These are phyloP conservation scores for Lyophyllum semitale DNA, from an alignment of 768 basidiomycete species.

Conservation along the genomic window DNA sequence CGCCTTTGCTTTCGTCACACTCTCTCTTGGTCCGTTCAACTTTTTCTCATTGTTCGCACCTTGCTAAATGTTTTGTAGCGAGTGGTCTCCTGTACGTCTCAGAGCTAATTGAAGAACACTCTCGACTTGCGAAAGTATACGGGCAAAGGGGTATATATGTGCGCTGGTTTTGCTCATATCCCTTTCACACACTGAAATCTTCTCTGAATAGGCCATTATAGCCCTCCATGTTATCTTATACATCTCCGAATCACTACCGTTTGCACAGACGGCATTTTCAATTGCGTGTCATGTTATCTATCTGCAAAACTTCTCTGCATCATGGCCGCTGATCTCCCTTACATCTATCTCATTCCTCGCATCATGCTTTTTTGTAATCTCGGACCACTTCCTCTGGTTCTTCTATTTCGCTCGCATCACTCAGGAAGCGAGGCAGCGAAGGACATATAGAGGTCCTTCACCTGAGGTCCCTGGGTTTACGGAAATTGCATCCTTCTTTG, in stretches of 20 bases:
- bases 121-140: constrained; percentile 74
- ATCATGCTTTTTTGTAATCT: constrained; percentile 83
- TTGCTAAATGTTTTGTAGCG: constrained; percentile 47
- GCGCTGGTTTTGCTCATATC: constrained; percentile 30
- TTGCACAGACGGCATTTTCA: constrained; percentile 75
- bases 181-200: neutral
- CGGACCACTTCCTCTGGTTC: constrained; percentile 96
- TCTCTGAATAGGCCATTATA: constrained; percentile 66
- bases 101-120: constrained; percentile 94
- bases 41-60: neutral
- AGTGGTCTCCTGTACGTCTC: constrained; percentile 93
- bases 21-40: constrained; percentile 73
- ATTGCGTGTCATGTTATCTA: constrained; percentile 85
- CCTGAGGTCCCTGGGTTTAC: constrained; percentile 51
- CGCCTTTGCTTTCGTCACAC: constrained; percentile 87
- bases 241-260: constrained; percentile 79
- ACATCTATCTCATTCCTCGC: constrained; percentile 81
- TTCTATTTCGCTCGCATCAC: constrained; percentile 84
- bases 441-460: constrained; percentile 44
- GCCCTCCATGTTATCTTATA: constrained; percentile 75
- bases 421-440: constrained; percentile 59
- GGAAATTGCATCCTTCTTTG: constrained; percentile 85
- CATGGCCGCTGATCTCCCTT: constrained; percentile 94
- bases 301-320: constrained; percentile 85
- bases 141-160: constrained; percentile 91